Conservation (phyloP, 129 eudicot species). For the Flaveria ramosissima region DNA sequence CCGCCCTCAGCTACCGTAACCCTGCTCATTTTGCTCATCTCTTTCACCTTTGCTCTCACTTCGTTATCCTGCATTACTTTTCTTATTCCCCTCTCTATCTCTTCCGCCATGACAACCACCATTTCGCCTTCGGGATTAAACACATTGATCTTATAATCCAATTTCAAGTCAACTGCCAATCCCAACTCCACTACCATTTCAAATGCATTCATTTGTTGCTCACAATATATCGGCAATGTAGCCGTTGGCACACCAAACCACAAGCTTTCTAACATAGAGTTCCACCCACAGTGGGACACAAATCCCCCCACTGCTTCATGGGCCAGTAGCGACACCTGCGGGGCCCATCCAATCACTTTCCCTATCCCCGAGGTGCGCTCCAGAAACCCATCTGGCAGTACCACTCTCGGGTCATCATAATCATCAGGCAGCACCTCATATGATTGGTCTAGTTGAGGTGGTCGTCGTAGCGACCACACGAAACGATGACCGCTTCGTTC, state of each 20-base stretch:
- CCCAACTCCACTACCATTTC: conserved; percentile 30
- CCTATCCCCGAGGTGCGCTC: conserved; percentile 49
- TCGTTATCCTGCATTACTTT: conserved; percentile 23
- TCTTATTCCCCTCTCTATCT: conserved; percentile 29
- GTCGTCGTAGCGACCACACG: conserved; percentile 46
- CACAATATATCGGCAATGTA: conserved; percentile 40
- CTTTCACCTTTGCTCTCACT: conserved; percentile 28
- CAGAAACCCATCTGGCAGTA: conserved; percentile 45
- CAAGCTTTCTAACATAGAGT: conserved; percentile 49
- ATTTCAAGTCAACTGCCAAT: conserved; percentile 38
- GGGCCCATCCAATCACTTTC: conserved; percentile 59
- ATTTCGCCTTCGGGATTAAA: conserved; percentile 5
- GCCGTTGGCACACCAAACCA: conserved; percentile 54
- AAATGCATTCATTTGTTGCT: conserved; percentile 42
- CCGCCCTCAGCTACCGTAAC: conserved; percentile 36
- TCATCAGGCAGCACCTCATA: conserved; percentile 20
- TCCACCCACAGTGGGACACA: conserved; percentile 62
- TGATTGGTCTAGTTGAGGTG: conserved; percentile 1
- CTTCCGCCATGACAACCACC: conserved; percentile 33
- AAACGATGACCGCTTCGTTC: conserved; percentile 41
- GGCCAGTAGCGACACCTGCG: conserved; percentile 45
- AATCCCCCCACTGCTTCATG: conserved; percentile 57
- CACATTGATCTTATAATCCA: conserved; percentile 37
- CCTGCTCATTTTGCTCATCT: conserved; percentile 22
- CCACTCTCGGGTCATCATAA: conserved; percentile 23